phyloP scores from a whole-genome alignment of 768 basidiomycete species.

The Clavulina sp. region DNA sequence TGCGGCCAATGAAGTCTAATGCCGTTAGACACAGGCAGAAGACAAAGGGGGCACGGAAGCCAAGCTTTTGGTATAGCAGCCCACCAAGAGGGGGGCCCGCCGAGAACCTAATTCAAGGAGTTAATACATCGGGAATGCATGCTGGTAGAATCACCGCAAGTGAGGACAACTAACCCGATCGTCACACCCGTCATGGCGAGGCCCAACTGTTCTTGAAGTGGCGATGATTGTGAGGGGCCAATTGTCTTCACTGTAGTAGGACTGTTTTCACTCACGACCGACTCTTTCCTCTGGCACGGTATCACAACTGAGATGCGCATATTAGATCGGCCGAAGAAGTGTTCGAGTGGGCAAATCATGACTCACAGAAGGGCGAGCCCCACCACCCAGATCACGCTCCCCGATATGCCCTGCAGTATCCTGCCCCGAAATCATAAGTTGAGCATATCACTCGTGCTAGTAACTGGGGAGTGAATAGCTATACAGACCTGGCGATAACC shows the following conservation, averaged over 20 bases:
- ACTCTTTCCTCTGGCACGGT: not conserved
- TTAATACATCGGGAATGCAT: not conserved
- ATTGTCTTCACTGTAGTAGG: not conserved
- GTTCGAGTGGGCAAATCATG: not conserved
- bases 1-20: slow-evolving; percentile 34
- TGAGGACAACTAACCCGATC: slow-evolving; percentile 25
- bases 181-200: slow-evolving; percentile 41
- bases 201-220: slow-evolving; percentile 34
- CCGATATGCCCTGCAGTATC: slow-evolving; percentile 2
- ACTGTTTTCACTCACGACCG: not conserved
- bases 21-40: slow-evolving; percentile 30
- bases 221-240: not conserved
- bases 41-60: slow-evolving; percentile 43
- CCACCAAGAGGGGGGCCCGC: slow-evolving; percentile 45
- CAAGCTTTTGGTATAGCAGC: slow-evolving; percentile 32
- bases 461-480: not conserved
- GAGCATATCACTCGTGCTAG: no score
- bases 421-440: not conserved
- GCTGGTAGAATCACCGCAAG: not conserved
- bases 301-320: not conserved
- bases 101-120: slow-evolving; percentile 23
- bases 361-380: slow-evolving; percentile 3
- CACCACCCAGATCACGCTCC: slow-evolving; percentile 2
- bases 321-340: not conserved
- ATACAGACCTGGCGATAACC: not conserved